phyloP scores from a whole-genome alignment of 2,329 filamentous ascomycete species.

The Alternaria consortialis region DNA sequence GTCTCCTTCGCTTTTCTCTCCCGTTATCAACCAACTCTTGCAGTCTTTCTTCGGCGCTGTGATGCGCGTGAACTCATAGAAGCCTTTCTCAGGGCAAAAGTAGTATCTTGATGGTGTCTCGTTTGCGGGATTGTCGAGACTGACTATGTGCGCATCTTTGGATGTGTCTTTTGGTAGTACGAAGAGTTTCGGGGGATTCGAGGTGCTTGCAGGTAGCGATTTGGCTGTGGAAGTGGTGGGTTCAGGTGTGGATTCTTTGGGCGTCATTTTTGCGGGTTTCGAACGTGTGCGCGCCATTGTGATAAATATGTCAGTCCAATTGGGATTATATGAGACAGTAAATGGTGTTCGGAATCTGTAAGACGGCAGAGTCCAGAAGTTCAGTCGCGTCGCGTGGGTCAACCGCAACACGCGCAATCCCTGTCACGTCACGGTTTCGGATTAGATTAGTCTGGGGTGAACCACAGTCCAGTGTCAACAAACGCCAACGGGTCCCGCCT shows the following conservation, averaged over 20 bases:
- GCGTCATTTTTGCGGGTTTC: conserved; percentile 32
- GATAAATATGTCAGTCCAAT: not conserved
- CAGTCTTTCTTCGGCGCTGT: conserved; percentile 60
- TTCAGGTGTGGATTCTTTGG: conserved; percentile 36
- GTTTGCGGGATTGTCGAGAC: conserved; percentile 64
- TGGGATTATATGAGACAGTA: not conserved
- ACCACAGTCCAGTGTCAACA: conserved; percentile 37
- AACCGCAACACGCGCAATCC: conserved; percentile 40
- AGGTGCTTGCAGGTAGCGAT: conserved; percentile 48
- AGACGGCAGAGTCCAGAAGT: not conserved
- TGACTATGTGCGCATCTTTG: conserved; percentile 63
- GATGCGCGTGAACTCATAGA: conserved; percentile 69
- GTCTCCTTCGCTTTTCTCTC: conserved; percentile 20
- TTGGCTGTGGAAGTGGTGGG: conserved; percentile 29
- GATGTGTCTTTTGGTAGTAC: conserved; percentile 65
- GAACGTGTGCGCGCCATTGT: conserved; percentile 50
- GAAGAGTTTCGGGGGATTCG: conserved; percentile 62
- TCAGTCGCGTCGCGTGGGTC: conserved; percentile 22
- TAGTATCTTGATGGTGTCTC: conserved; percentile 61
- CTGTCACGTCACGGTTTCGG: conserved; percentile 38
- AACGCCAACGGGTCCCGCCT: conserved; percentile 15
- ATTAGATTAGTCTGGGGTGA: conserved; percentile 29
- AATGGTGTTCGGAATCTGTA: not conserved
- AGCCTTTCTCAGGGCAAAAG: conserved; percentile 66
- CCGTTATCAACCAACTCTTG: conserved; percentile 64